These are phyloP conservation scores for Gracilaria caudata DNA, from an alignment of 23 red algal species.

Conservation along the genomic window DNA sequence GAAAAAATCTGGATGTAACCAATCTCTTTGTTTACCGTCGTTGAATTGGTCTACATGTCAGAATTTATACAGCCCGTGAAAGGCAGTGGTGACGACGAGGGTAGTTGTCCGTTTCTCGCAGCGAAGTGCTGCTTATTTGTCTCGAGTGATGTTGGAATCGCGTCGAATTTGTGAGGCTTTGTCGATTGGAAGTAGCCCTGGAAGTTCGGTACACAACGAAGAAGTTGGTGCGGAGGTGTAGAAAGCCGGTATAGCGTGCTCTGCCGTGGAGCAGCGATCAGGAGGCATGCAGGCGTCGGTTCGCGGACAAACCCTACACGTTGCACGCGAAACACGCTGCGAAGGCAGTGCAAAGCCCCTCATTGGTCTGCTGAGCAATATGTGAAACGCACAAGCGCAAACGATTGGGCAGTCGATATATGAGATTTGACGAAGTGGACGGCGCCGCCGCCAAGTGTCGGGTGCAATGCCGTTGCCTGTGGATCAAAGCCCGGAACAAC, in stretches of 20 bases:
- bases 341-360: not conserved
- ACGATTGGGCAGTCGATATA: conserved; percentile 10
- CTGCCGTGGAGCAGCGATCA: not conserved
- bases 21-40: not conserved
- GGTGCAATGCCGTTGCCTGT: not conserved
- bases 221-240: not conserved
- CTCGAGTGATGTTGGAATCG: not conserved
- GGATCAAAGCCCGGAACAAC: not conserved
- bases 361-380: not conserved
- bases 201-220: not conserved
- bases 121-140: not conserved
- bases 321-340: not conserved
- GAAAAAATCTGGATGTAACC: no score
- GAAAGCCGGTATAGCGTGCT: not conserved
- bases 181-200: not conserved
- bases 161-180: not conserved
- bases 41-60: not conserved
- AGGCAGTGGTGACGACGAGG: no score
- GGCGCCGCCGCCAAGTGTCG: conserved; percentile 3
- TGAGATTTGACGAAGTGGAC: not conserved
- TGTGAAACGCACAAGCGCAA: not conserved
- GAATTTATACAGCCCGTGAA: not conserved
- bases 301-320: conserved; percentile 7
- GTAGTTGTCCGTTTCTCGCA: not conserved
- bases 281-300: not conserved